These are phyloP conservation scores for Geotrichum cucujoidarum DNA, from an alignment of 1,139 yeast genomes.

Conservation along the genomic window DNA sequence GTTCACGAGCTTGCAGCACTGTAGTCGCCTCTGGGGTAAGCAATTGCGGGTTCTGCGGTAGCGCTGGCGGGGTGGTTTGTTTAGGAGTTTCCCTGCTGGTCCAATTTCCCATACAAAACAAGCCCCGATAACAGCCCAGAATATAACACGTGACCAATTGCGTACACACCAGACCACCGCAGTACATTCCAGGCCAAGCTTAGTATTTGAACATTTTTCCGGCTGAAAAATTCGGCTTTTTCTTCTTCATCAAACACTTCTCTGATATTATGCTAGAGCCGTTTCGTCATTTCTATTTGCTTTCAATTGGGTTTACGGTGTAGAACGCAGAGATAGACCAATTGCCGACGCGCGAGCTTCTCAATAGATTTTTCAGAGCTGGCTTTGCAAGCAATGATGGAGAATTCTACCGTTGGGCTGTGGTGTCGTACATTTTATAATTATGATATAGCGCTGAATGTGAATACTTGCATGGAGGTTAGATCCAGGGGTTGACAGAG, in stretches of 20 bases:
- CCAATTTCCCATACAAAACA: not conserved
- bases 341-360: not conserved
- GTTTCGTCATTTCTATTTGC: not conserved
- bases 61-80: not conserved
- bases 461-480: no score
- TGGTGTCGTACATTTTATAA: constrained; percentile 2
- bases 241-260: constrained; percentile 12
- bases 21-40: not conserved
- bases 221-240: not conserved
- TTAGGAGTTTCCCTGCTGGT: not conserved
- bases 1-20: not conserved
- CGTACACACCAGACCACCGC: not conserved
- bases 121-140: not conserved
- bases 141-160: not conserved
- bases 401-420: constrained; percentile 9
- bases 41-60: not conserved
- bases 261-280: constrained; percentile 16
- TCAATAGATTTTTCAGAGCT: constrained; percentile 1
- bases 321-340: constrained; percentile 13
- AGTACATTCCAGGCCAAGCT: not conserved
- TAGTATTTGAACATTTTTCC: not conserved
- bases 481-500: no score
- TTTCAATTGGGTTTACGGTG: constrained; percentile 12
- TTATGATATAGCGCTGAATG: no score
- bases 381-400: not conserved